Percentiles rank a stretch among this genome's conserved stretches.
Conservation (phyloP, 2,329 filamentous ascomycete genomes). For the Cladosporium cucumerinum region DNA sequence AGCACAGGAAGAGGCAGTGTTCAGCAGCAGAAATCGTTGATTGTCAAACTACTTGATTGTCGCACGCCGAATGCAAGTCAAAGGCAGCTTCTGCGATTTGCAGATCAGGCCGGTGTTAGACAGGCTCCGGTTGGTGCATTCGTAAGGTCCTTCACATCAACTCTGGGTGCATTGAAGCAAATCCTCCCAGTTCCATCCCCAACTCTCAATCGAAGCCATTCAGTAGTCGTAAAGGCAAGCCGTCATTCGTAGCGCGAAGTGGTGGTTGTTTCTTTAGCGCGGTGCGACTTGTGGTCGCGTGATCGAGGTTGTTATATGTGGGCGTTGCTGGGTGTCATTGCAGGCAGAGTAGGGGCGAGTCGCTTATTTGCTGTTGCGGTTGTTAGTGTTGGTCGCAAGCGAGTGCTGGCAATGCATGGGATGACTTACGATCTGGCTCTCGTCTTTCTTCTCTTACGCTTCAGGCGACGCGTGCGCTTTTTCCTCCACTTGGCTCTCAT, state of each 20-base stretch:
- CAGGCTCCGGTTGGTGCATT: conserved; percentile 6
- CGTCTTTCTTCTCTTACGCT: conserved; percentile 99
- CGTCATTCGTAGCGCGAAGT: conserved; percentile 32
- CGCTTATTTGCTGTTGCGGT: conserved; percentile 42
- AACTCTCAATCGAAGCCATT: conserved; percentile 13
- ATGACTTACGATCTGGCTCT: conserved; percentile 84
- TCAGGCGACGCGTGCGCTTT: conserved; percentile 98
- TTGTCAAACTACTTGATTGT: conserved; percentile 11
- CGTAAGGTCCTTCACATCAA: conserved; percentile 15
- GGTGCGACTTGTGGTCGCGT: conserved; percentile 31
- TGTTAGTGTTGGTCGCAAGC: conserved; percentile 21
- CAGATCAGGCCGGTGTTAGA: conserved; percentile 17
- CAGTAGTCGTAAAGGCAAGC: conserved; percentile 11
- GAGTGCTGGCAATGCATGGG: neutral
- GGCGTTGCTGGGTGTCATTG: conserved; percentile 23
- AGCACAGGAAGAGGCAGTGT: neutral
- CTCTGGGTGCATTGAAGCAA: conserved; percentile 17
- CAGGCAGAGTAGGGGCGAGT: conserved; percentile 40
- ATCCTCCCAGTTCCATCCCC: conserved; percentile 11
- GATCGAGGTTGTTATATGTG: conserved; percentile 21
- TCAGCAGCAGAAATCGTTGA: conserved; percentile 17
- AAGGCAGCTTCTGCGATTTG: conserved; percentile 15
- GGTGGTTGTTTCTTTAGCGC: conserved; percentile 34
- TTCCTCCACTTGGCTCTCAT: conserved; percentile 99
- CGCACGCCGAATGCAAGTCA: conserved; percentile 15